Conservation (phyloP, 139 green algal genomes). For the Micractinium sp. region DNA sequence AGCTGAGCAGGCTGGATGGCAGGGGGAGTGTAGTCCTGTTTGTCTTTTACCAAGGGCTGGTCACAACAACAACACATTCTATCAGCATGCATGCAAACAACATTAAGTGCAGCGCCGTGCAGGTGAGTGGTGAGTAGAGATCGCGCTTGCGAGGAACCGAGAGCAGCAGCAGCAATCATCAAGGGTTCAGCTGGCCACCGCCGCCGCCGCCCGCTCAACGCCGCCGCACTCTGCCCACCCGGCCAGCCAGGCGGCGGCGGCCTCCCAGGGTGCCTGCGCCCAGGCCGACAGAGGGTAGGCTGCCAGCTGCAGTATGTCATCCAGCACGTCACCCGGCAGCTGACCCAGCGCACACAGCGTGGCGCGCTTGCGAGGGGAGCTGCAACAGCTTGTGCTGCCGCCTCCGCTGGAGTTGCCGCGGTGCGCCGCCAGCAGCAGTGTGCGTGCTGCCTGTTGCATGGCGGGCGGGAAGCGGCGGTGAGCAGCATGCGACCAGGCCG, state of each 20-base stretch:
- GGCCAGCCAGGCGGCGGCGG: neutral
- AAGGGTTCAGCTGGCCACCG: neutral
- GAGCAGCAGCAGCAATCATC: too few species aligned
- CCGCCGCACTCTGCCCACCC: neutral
- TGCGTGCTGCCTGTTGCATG: neutral
- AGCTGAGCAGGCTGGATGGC: too few species aligned
- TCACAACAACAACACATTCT: too few species aligned
- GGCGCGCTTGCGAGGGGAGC: neutral
- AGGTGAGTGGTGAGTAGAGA: too few species aligned
- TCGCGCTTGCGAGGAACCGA: too few species aligned
- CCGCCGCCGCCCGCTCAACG: neutral
- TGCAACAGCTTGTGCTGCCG: neutral
- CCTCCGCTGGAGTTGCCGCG: neutral
- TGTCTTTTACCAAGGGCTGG: too few species aligned
- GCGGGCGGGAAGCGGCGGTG: neutral
- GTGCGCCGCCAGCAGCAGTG: slow-evolving; percentile 5
- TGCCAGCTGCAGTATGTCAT: neutral
- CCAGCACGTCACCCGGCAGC: neutral
- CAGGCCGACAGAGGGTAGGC: slow-evolving; percentile 15
- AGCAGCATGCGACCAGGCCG: neutral
- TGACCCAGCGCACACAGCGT: neutral
- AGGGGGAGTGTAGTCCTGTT: too few species aligned
- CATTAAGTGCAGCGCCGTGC: too few species aligned
- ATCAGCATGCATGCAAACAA: too few species aligned
- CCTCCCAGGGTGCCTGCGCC: neutral